Evolutionary conservation across 2,329 filamentous ascomycete species (phyloP).

Genomic region (Cryphonectria radicalis): DNA sequence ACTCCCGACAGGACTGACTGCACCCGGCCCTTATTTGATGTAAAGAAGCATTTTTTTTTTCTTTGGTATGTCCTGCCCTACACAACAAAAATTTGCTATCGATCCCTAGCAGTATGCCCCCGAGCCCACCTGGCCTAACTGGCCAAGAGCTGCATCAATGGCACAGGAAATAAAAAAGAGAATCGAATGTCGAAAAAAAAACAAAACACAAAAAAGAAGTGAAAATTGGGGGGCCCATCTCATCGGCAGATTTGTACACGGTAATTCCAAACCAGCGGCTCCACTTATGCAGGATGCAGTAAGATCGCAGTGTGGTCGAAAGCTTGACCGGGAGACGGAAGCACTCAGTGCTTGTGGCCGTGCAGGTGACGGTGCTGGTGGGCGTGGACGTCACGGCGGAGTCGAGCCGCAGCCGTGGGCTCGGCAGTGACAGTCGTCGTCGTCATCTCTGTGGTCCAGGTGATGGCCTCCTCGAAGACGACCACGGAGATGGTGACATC

Average conservation of each 20-base stretch:
- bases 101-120: conserved; percentile 26
- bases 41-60: conserved; percentile 9
- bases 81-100: conserved; percentile 26
- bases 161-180: conserved; percentile 16
- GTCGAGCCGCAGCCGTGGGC: conserved; percentile 35
- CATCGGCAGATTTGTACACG: conserved; percentile 30
- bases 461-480: conserved; percentile 58
- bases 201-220: conserved; percentile 12
- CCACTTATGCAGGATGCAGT: conserved; percentile 27
- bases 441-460: conserved; percentile 54
- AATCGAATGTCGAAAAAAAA: conserved; percentile 20
- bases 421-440: conserved; percentile 47
- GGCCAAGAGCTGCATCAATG: conserved; percentile 28
- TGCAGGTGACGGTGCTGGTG: conserved; percentile 41
- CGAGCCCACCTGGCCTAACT: conserved; percentile 26
- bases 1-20: conserved; percentile 20
- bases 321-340: neutral
- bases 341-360: conserved; percentile 29
- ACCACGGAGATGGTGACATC: conserved; percentile 55
- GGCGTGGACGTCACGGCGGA: conserved; percentile 44
- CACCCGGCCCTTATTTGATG: conserved; percentile 20
- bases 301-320: conserved; percentile 21
- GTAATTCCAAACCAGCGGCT: conserved; percentile 24
- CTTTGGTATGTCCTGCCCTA: conserved; percentile 22
- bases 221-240: conserved; percentile 25